phyloP scores from a whole-genome alignment of 768 basidiomycete genomes.

The Boletus reticulatus region DNA sequence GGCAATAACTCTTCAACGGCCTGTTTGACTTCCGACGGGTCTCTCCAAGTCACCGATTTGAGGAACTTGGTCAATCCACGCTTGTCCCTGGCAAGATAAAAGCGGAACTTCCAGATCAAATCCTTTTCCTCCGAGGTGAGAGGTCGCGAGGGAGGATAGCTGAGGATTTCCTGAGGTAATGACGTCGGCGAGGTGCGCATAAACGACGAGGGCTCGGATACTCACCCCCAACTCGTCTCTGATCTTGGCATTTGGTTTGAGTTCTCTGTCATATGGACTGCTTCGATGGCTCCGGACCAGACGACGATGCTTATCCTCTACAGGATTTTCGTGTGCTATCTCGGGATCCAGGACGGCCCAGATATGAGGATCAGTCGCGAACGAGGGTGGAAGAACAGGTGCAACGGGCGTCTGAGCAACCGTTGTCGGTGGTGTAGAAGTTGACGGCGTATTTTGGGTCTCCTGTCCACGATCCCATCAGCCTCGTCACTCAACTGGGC shows the following conservation, averaged over 20 bases:
- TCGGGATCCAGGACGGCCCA: slow-evolving; percentile 95
- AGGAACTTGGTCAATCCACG: slow-evolving; percentile 96
- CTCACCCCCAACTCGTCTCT: slow-evolving; percentile 88
- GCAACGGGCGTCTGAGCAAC: slow-evolving; percentile 39
- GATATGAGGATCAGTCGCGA: slow-evolving; percentile 65
- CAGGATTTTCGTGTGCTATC: slow-evolving; percentile 87
- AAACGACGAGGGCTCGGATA: not conserved
- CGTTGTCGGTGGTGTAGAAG: slow-evolving; percentile 42
- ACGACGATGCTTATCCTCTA: slow-evolving; percentile 94
- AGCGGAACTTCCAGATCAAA: slow-evolving; percentile 98
- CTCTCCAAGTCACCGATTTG: slow-evolving; percentile 96
- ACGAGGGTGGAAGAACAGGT: slow-evolving; percentile 44
- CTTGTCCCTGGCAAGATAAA: slow-evolving; percentile 90
- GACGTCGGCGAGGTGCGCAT: not conserved
- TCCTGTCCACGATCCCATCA: slow-evolving; percentile 34
- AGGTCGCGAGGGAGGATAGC: slow-evolving; percentile 85
- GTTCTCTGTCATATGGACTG: slow-evolving; percentile 90
- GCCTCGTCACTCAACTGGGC: not conserved
- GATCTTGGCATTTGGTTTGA: slow-evolving; percentile 96
- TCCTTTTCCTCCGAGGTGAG: slow-evolving; percentile 93
- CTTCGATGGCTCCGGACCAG: slow-evolving; percentile 93
- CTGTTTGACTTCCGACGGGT: slow-evolving; percentile 94
- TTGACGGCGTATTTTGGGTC: slow-evolving; percentile 37
- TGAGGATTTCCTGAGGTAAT: slow-evolving; percentile 72
- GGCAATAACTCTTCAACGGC: slow-evolving; percentile 95